Base-by-base conservation (phyloP, 1,139 yeast species). In the Nakaseomyces delphensis region DNA sequence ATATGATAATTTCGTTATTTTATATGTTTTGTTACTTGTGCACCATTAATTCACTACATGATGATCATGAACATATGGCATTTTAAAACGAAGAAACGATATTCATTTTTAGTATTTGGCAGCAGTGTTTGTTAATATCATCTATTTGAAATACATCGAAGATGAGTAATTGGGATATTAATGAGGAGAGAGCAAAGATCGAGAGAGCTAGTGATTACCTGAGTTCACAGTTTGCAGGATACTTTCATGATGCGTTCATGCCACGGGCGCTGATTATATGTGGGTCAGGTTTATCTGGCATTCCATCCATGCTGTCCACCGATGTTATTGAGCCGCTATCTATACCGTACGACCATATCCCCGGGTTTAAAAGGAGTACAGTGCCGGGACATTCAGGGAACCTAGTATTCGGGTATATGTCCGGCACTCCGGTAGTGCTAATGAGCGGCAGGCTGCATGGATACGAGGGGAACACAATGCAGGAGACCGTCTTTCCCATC, bases 391-490 rank as follows among this genome's bases (percentile, higher is more conserved):
- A 91, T 59, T 80, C 78, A 5, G 97, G 97, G 0, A 76, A 79
- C 55, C 70, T 91, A 20, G 69, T 87, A 4, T 80, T 86, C 60
- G 97, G 97, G 2, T 63, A 64, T 31, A 79, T 89, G 54, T 78
- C 77, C 32, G 71, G 70, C 41, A 84, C 81, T 0, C 93, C 95
- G 0, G 95, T 89, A 0, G 76, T 89, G 64, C 80, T 95, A 55
- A 87, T 89, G 96, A 86, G 85, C 44, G 97, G 97, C 5, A 71
- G 97, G 51, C 68, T 89, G 45, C 97, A 89, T 52, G 83, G 83
- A 50, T 91, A 91, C 57, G 97, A 91, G 63, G 97, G 98, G 1
- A 83, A 86, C 62, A 71, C 77, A 15, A 76, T 87, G 54, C 77
- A 75, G 48, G 83, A 83, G 46, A 82, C 95, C 1, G 85, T 89